Evolutionary conservation across 148 eudicot genomes (phyloP).

Genomic region (Cornus florida): DNA sequence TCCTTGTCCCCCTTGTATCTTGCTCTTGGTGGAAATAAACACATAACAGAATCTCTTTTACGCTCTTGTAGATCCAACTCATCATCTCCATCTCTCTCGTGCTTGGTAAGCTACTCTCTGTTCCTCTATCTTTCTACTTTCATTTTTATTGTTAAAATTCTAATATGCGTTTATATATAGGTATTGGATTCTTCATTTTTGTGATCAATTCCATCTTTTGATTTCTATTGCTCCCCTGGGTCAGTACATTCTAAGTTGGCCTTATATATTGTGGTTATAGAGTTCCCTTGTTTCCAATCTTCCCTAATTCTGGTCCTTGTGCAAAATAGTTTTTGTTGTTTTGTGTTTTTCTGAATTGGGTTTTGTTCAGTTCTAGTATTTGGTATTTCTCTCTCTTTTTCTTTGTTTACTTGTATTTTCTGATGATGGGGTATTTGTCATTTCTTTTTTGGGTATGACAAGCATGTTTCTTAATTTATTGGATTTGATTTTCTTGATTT

Average conservation of each 20-base stretch:
- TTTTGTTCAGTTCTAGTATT: background rate
- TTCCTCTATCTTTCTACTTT: background rate
- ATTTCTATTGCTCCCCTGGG: background rate
- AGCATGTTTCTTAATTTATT: background rate
- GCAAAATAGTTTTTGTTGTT: background rate
- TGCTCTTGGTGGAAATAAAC: constrained; percentile 4
- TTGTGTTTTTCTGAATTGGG: constrained; percentile 1
- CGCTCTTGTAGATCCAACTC: constrained; percentile 37
- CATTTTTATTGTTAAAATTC: background rate
- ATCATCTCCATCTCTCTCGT: constrained; percentile 12
- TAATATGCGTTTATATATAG: background rate
- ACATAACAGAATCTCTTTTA: constrained; percentile 17
- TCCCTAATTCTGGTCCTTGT: background rate
- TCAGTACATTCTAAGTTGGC: background rate
- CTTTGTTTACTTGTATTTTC: background rate
- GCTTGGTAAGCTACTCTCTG: constrained; percentile 22
- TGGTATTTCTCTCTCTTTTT: background rate
- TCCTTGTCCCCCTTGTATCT: background rate
- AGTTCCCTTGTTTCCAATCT: background rate
- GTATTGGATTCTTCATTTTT: constrained; percentile 2
- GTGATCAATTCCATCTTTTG: background rate
- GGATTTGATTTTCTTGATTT: constrained; percentile 18
- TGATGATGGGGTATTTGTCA: background rate
- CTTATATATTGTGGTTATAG: background rate
- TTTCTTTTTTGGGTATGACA: background rate